Conservation (phyloP, 306 rosid species). For the Clitoria ternatea region DNA sequence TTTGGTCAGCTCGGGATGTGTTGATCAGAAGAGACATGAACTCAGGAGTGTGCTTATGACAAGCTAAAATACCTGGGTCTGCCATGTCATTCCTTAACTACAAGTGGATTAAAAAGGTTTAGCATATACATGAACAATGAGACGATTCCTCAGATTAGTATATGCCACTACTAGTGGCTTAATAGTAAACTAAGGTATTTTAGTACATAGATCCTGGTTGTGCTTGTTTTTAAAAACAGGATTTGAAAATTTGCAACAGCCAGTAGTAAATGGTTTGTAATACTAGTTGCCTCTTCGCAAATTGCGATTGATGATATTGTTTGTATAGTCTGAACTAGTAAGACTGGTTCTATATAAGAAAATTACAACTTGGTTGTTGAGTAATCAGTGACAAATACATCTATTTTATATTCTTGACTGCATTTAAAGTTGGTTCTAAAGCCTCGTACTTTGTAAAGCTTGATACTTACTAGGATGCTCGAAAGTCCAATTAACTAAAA, state of each 20-base stretch:
- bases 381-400: not conserved
- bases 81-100: not conserved
- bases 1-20: conserved; percentile 57
- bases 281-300: not conserved
- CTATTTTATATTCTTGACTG: not conserved
- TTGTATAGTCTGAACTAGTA: conserved; percentile 5
- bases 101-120: not conserved
- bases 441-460: not conserved
- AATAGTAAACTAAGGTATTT: not conserved
- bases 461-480: not conserved
- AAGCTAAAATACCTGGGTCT: conserved; percentile 21
- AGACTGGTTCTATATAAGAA: conserved; percentile 2
- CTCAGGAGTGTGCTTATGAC: conserved; percentile 44
- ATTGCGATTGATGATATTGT: not conserved
- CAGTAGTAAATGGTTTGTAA: not conserved
- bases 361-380: not conserved
- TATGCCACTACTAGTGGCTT: conserved; percentile 4
- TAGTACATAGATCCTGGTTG: conserved; percentile 7
- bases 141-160: not conserved
- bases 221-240: conserved; percentile 17
- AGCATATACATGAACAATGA: not conserved
- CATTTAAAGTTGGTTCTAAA: conserved; percentile 5
- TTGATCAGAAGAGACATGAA: conserved; percentile 45
- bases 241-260: not conserved
- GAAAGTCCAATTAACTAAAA: not conserved